Evolutionary conservation across 2,329 filamentous ascomycete species (phyloP).

Genomic region (Aspergillus aculeatus): DNA sequence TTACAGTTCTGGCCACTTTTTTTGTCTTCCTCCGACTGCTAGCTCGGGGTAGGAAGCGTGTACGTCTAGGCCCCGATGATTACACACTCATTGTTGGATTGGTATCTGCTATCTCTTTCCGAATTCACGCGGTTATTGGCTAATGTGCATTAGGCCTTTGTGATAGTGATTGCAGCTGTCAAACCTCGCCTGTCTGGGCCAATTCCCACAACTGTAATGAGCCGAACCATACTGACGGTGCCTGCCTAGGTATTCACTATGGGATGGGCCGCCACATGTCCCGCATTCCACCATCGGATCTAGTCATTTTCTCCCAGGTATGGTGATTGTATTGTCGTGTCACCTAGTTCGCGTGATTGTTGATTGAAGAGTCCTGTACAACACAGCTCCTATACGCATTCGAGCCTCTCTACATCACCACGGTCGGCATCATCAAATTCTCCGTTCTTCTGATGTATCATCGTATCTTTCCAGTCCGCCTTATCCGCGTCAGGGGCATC

Average conservation of each 20-base stretch:
- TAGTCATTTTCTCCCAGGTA: neutral
- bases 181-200: neutral
- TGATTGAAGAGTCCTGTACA: neutral
- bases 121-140: neutral
- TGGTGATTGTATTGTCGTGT: neutral
- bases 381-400: slow-evolving; percentile 5
- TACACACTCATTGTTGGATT: slow-evolving; percentile 1
- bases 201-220: neutral
- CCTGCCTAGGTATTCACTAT: slow-evolving; percentile 1
- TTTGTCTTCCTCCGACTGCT: too few relatives aligned
- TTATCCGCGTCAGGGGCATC: slow-evolving; percentile 1
- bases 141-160: neutral
- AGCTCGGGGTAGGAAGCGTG: neutral
- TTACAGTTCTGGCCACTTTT: too few relatives aligned
- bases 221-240: neutral
- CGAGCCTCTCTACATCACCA: slow-evolving; percentile 4
- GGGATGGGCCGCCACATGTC: slow-evolving; percentile 3
- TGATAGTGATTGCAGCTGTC: neutral
- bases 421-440: slow-evolving; percentile 3
- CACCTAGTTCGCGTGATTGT: too few relatives aligned
- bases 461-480: slow-evolving; percentile 6
- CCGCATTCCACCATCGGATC: neutral
- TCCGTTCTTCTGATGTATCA: slow-evolving; percentile 10
- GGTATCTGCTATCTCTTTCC: neutral
- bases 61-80: slow-evolving; percentile 1